These are phyloP conservation scores for Capronia epimyces DNA, from an alignment of 2,329 filamentous ascomycete species.

Conservation along the genomic window DNA sequence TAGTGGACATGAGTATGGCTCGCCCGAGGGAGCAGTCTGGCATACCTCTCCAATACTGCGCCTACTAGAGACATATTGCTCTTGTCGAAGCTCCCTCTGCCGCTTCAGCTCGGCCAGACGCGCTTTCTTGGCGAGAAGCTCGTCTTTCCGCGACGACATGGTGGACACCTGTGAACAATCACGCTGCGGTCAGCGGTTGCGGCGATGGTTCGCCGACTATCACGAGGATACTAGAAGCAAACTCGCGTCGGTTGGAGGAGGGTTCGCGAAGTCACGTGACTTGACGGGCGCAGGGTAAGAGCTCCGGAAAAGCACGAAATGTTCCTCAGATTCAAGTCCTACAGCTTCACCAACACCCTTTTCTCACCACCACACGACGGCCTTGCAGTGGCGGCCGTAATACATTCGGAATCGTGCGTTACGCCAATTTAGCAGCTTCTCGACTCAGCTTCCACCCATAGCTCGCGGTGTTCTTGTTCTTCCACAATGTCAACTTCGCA, in stretches of 20 bases:
- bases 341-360: not conserved
- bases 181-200: not conserved
- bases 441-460: not conserved
- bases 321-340: conserved; percentile 19
- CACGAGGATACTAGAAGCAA: not conserved
- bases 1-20: conserved; percentile 13
- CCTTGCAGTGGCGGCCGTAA: not conserved
- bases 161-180: not conserved
- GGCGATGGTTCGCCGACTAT: not conserved
- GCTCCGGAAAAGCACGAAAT: conserved; percentile 15
- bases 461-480: not conserved
- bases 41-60: conserved; percentile 70
- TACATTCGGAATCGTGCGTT: not conserved
- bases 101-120: conserved; percentile 95
- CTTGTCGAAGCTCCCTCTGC: conserved; percentile 77
- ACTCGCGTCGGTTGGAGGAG: not conserved
- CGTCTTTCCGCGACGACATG: conserved; percentile 68
- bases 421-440: not conserved
- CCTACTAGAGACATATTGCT: conserved; percentile 65
- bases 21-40: not conserved
- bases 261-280: conserved; percentile 19
- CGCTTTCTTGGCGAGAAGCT: conserved; percentile 93
- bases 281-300: conserved; percentile 3
- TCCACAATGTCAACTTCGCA: conserved; percentile 57
- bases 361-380: conserved; percentile 3